phyloP scores from a whole-genome alignment of 176 grass and related monocot genomes.

The Zoysia japonica region DNA sequence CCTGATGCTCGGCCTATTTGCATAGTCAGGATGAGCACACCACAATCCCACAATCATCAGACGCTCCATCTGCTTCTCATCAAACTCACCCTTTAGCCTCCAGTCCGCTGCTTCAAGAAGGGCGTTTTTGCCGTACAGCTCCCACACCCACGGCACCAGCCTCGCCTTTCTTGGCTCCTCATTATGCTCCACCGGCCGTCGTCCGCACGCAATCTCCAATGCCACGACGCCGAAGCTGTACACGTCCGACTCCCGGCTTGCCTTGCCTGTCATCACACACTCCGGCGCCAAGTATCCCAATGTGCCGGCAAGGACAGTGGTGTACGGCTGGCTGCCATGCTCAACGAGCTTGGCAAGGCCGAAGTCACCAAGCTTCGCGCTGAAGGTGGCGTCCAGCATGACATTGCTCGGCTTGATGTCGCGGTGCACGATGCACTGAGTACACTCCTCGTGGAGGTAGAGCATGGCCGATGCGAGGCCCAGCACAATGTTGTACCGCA shows the following conservation, averaged over 20 bases:
- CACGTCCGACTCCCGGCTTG: conserved; percentile 64
- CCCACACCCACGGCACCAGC: conserved; percentile 74
- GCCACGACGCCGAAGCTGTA: conserved; percentile 82
- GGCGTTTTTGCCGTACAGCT: conserved; percentile 59
- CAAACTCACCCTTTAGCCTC: conserved; percentile 53
- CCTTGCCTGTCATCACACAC: conserved; percentile 61
- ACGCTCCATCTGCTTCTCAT: conserved; percentile 60
- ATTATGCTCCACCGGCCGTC: conserved; percentile 51
- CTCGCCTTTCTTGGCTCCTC: conserved; percentile 44
- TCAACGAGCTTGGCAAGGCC: conserved; percentile 71
- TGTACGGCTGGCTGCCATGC: conserved; percentile 47
- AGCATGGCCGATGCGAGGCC: conserved; percentile 76
- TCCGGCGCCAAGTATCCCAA: conserved; percentile 79
- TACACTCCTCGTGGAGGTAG: conserved; percentile 81
- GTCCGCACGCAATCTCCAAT: conserved; percentile 69
- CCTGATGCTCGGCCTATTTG: conserved; percentile 61
- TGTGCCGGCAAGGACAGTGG: conserved; percentile 69
- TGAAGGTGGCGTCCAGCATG: conserved; percentile 80
- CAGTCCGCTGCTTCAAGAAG: conserved; percentile 65
- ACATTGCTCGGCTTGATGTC: conserved; percentile 87
- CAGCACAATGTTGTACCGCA: conserved; percentile 48
- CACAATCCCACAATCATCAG: conserved; percentile 76
- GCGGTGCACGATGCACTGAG: conserved; percentile 62
- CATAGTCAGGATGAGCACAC: conserved; percentile 78
- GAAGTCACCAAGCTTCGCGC: conserved; percentile 78